phyloP scores from a whole-genome alignment of 1,284 basidiomycete genomes.

The Irpex sp. region DNA sequence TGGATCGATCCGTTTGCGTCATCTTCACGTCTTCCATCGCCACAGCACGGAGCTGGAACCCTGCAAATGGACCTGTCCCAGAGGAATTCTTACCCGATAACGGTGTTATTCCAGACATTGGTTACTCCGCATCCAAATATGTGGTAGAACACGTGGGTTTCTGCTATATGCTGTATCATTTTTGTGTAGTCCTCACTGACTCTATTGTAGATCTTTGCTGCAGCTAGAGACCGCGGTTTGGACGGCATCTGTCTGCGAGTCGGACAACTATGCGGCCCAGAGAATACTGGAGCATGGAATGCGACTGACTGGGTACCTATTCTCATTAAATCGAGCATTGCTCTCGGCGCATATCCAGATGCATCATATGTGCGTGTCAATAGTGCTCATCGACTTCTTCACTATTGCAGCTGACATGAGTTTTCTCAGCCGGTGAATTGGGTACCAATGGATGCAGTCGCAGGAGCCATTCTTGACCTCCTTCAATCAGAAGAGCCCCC shows the following conservation, averaged over 20 bases:
- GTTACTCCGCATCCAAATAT: slow-evolving; percentile 13
- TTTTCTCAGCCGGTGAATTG: slow-evolving; percentile 8
- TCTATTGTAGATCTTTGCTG: slow-evolving; percentile 4
- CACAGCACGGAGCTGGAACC: slow-evolving; percentile 6
- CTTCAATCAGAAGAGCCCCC: background rate
- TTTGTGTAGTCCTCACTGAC: background rate
- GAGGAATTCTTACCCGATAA: slow-evolving; percentile 8
- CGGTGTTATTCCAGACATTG: slow-evolving; percentile 1
- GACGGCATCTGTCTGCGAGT: slow-evolving; percentile 1
- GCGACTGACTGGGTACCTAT: slow-evolving; percentile 12
- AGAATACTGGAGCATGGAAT: slow-evolving; percentile 8
- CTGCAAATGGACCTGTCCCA: slow-evolving; percentile 4
- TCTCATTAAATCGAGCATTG: slow-evolving; percentile 13
- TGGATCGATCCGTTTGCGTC: slow-evolving; percentile 1
- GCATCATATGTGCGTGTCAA: slow-evolving; percentile 16
- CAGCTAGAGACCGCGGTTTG: background rate
- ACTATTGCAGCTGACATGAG: background rate
- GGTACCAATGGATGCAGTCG: slow-evolving; percentile 13
- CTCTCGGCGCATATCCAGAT: slow-evolving; percentile 5
- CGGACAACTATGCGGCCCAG: slow-evolving; percentile 10
- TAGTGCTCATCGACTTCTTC: too few species aligned
- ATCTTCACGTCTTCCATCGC: slow-evolving; percentile 12
- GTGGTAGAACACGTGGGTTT: slow-evolving; percentile 11
- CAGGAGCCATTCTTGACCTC: slow-evolving; percentile 11
- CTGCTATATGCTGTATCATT: background rate